phyloP scores from a whole-genome alignment of 1,284 basidiomycete species.

The Trichosporon faecale region DNA sequence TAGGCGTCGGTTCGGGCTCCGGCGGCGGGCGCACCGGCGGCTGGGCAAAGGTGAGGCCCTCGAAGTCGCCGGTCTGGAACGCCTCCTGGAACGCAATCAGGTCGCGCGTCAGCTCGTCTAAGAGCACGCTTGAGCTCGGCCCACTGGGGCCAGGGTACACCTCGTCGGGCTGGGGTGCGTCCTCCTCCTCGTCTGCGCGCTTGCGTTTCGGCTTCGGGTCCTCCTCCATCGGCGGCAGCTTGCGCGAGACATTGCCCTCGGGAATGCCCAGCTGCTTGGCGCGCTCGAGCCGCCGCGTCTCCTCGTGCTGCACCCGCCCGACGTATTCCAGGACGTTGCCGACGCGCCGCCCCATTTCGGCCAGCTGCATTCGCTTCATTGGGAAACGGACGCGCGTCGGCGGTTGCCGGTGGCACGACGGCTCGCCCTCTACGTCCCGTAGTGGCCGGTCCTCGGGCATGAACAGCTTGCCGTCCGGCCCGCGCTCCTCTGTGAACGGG shows the following conservation, averaged over 20 bases:
- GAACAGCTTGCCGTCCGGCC: conserved; percentile 34
- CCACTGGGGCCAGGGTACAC: conserved; percentile 4
- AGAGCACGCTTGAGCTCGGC: conserved; percentile 53
- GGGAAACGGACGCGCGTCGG: conserved; percentile 94
- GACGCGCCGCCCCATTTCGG: conserved; percentile 95
- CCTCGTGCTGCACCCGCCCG: conserved; percentile 62
- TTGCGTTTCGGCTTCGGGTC: conserved; percentile 10
- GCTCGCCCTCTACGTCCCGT: conserved; percentile 35
- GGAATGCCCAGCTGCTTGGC: conserved; percentile 61
- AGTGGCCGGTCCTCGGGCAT: conserved; percentile 32
- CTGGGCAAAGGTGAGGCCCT: conserved; percentile 24
- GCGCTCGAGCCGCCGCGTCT: conserved; percentile 67
- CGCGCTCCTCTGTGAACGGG: conserved; percentile 39
- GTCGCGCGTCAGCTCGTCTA: conserved; percentile 84
- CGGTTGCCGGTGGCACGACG: conserved; percentile 63
- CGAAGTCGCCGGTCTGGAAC: conserved; percentile 60
- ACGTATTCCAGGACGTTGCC: conserved; percentile 87
- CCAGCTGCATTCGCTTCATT: conserved; percentile 85
- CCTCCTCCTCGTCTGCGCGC: conserved; percentile 2
- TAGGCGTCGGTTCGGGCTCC: not conserved
- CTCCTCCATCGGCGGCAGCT: conserved; percentile 17
- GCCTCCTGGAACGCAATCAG: conserved; percentile 80
- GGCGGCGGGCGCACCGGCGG: conserved; percentile 21
- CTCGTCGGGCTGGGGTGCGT: conserved; percentile 10
- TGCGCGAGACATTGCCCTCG: conserved; percentile 15